Base-by-base conservation (phyloP, 805 yeast genomes). In the Kodamaea kaohsiungensis region DNA sequence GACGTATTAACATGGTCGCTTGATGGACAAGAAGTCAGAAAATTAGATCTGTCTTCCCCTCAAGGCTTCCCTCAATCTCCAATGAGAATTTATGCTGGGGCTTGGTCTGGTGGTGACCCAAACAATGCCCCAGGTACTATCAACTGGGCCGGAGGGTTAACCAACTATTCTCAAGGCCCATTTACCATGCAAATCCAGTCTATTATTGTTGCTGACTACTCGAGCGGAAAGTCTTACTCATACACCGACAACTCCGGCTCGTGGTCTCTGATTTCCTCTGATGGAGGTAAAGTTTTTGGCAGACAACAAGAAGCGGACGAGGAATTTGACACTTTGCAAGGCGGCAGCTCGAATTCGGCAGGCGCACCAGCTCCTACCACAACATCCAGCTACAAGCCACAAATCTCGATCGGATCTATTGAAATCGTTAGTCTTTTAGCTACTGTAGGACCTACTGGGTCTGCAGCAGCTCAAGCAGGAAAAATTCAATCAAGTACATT, bases 41-140 rank as follows among this genome's bases (percentile, higher is more conserved):
- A 88, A 1, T 72, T 92, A 52, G 43, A 64, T 9, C 77, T 82
- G 53, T 71, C 74, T 53, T 67, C 66, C 53, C 74, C 85, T 18
- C 79, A 83, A 64, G 96, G 96, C 4, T 92, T 82, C 69, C 98
- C 98, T 43, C 96, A 91, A 72, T 75, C 91, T n/a, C 98, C 98
- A 48, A 89, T 91, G 92, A 79, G 74, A 59, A 66, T 88, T 10
- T 78, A 74, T 65, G 74, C 83, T 57, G 93, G 95, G 59, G 71
- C 84, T 33, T 88, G 95, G 93, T 91, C 91, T 3, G 93, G 92
- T 62, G 95, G 95, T 66, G 91, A 87, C 68, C 73, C 88, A 27
- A 61, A 73, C 22, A 87, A 87, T 62, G 73, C 77, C 6, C 73
- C 74, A 39, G 93, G 93, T 49, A 87, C 92, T 1, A 86, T 88